phyloP scores from a whole-genome alignment of 495 filamentous ascomycete species.

The Aspergillus nidulans region DNA sequence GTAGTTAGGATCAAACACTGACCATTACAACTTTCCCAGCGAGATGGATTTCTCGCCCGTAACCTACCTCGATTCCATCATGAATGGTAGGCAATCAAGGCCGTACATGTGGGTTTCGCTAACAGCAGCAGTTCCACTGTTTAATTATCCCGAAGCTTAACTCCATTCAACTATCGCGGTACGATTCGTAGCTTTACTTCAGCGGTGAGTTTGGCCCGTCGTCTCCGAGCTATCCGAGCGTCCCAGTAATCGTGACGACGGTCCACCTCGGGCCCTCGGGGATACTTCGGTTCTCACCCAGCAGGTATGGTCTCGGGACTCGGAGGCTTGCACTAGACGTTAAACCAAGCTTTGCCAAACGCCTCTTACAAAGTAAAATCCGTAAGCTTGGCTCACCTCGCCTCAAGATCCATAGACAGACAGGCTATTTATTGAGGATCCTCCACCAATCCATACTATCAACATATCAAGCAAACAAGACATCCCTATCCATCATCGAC shows the following conservation, averaged over 20 bases:
- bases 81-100: constrained; percentile 26
- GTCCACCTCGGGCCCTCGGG: neutral
- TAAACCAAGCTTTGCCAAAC: too few species aligned
- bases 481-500: neutral
- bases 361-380: too few species aligned
- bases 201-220: too few species aligned
- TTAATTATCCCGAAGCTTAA: constrained; percentile 25
- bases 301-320: too few species aligned
- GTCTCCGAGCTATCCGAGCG: too few species aligned
- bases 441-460: neutral
- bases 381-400: too few species aligned
- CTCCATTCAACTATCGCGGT: too few species aligned
- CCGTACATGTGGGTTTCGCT: neutral
- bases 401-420: too few species aligned
- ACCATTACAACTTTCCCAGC: constrained; percentile 4
- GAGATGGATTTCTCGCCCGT: constrained; percentile 25
- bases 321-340: too few species aligned
- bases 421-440: neutral
- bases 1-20: neutral
- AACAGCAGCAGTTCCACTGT: constrained; percentile 22
- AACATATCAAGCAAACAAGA: neutral
- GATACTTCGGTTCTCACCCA: too few species aligned
- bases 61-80: constrained; percentile 34
- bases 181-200: too few species aligned
- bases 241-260: too few species aligned